Base-by-base conservation (phyloP, 2,329 filamentous ascomycete genomes). In the Colletotrichum horii region DNA sequence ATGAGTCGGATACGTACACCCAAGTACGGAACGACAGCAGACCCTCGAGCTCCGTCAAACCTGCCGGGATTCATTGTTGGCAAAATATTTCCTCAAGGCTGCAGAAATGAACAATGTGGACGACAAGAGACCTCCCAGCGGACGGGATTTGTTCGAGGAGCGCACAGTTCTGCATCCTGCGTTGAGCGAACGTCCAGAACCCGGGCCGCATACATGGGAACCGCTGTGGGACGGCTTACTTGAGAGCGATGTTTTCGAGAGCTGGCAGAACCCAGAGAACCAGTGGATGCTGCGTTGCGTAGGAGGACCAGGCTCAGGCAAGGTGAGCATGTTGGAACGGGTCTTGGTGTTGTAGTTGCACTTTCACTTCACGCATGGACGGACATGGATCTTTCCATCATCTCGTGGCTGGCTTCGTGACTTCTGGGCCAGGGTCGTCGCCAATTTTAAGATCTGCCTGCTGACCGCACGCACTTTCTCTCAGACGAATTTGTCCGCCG, bases 241-340 rank as follows among this genome's bases (percentile, higher is more conserved):
- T 8, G 61, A 26, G 16, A 66, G 56, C 68, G 55, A 75, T 19
- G 52, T 66, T 16, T 66, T 66, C 34, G 26, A 9, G 48, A 60
- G 61, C 55, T 75, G 67, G 68, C 72, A 66, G 30, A 24, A 55
- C n/a, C n/a, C 30, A 11, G 28, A 55, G 16, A 34, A 56, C 8
- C 38, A 26, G 61, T 66, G 72, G 68, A 66, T 65, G 24, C 22
- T 55, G 28, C 68, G 72, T 36, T 71, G 72, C 15, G 52, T 61
- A 14, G 72, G 67, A 26, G 36, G 60, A 24, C 72, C 72, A 60
- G 72, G 72, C n/a, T 66, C 68, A 7, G 72, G 67, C 8, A 75
- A 66, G 71, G 67, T 71, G 48, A 30, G 58, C 3, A 48, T 4
- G 38, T 48, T 48, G 38, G 38, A 2, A n/a, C 38, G 3, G 38